Percentiles rank a stretch among this genome's conserved stretches.
phyloP scores from a whole-genome alignment of 306 rosid species.

The Prunus mume region DNA sequence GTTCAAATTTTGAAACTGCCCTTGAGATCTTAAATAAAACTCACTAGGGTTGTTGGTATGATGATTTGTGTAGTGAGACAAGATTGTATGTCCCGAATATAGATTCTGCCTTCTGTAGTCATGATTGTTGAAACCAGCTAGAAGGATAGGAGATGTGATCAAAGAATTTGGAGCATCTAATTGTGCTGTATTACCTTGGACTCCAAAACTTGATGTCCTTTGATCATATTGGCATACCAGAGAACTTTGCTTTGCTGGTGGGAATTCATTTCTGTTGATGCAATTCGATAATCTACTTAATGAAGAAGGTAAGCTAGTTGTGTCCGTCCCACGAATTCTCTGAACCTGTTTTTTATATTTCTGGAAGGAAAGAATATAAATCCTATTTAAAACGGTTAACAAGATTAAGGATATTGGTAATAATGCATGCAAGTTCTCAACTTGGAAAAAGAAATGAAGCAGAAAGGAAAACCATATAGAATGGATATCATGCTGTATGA shows the following conservation, averaged over 20 bases:
- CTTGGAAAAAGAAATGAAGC: background rate
- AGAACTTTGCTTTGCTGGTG: constrained; percentile 5
- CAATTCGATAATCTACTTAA: background rate
- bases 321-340: background rate
- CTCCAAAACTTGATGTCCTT: background rate
- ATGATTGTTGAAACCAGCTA: background rate
- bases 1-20: constrained; percentile 7
- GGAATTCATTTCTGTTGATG: constrained; percentile 3
- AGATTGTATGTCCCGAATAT: background rate
- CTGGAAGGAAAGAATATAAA: constrained; percentile 20
- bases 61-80: constrained; percentile 5
- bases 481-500: too few relatives aligned
- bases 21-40: background rate
- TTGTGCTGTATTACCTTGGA: constrained; percentile 6
- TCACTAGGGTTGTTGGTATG: background rate
- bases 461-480: background rate
- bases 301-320: background rate
- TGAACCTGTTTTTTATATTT: constrained; percentile 27
- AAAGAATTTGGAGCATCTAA: background rate
- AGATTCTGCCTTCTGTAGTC: background rate
- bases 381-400: background rate
- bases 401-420: background rate
- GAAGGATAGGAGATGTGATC: background rate
- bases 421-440: background rate
- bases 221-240: background rate